Evolutionary conservation across 345 rosid genomes (phyloP).

Genomic region (Gossypium sturtianum): DNA sequence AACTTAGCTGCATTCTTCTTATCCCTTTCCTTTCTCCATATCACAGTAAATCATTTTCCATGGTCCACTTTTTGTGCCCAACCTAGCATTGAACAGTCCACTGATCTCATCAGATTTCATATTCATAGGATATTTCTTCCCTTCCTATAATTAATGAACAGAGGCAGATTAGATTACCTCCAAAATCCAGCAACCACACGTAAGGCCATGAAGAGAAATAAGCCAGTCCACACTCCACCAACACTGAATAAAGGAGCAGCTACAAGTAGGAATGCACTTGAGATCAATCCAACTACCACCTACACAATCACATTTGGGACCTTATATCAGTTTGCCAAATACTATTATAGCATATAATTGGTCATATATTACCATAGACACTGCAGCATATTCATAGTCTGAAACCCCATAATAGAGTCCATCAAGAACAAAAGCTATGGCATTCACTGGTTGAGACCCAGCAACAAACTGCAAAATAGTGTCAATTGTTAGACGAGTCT

Average conservation of each 20-base stretch:
- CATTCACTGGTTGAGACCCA: constrained; percentile 89
- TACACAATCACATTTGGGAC: constrained; percentile 16
- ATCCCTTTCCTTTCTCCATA: constrained; percentile 31
- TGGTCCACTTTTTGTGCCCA: constrained; percentile 60
- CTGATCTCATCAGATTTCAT: background rate
- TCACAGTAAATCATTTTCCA: constrained; percentile 54
- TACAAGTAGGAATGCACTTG: constrained; percentile 55
- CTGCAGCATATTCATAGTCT: constrained; percentile 83
- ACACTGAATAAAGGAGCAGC: constrained; percentile 73
- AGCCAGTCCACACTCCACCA: constrained; percentile 80
- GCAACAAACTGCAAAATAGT: constrained; percentile 71
- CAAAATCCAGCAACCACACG: constrained; percentile 75
- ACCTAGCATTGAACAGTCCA: constrained; percentile 25
- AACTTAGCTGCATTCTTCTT: constrained; percentile 14
- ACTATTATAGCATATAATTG: background rate
- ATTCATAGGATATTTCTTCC: background rate
- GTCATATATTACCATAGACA: constrained; percentile 57
- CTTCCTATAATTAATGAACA: background rate
- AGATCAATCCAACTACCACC: constrained; percentile 58
- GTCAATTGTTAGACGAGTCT: background rate
- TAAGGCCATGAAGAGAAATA: constrained; percentile 88
- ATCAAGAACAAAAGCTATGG: constrained; percentile 81
- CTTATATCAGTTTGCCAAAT: background rate
- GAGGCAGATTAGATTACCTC: constrained; percentile 50
- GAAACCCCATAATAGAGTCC: constrained; percentile 95